These are phyloP conservation scores for Talaromyces sp. DNA, from an alignment of 2,329 filamentous ascomycete genomes.

Conservation along the genomic window DNA sequence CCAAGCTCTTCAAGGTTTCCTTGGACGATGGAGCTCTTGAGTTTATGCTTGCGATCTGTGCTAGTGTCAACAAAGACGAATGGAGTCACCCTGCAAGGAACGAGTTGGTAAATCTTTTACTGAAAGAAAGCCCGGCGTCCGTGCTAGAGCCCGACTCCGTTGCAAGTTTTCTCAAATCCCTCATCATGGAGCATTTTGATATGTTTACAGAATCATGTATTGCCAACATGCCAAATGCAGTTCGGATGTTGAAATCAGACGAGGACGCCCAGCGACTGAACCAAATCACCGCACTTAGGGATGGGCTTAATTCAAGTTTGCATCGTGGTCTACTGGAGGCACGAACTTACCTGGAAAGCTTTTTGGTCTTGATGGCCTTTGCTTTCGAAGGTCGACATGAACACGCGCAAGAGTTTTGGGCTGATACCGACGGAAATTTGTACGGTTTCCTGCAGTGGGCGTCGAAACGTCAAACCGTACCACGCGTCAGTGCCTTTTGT, in stretches of 20 bases:
- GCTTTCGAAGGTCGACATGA: constrained; percentile 82
- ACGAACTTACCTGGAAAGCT: constrained; percentile 69
- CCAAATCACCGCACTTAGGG: constrained; percentile 41
- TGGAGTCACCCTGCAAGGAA: constrained; percentile 85
- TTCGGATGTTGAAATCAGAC: constrained; percentile 77
- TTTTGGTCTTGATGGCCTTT: constrained; percentile 87
- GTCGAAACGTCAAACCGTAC: constrained; percentile 89
- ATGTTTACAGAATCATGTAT: constrained; percentile 88
- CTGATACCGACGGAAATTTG: constrained; percentile 84
- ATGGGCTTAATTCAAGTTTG: constrained; percentile 36
- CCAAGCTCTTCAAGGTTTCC: constrained; percentile 67
- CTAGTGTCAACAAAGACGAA: constrained; percentile 71
- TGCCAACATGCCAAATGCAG: constrained; percentile 86
- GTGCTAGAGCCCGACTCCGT: constrained; percentile 63
- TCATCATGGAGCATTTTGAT: constrained; percentile 77
- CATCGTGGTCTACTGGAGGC: constrained; percentile 37
- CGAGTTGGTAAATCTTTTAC: constrained; percentile 74
- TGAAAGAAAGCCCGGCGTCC: constrained; percentile 70
- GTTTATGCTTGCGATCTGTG: constrained; percentile 78
- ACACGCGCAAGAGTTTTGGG: constrained; percentile 84
- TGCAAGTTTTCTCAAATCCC: constrained; percentile 63
- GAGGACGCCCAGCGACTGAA: constrained; percentile 71
- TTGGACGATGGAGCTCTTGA: constrained; percentile 88
- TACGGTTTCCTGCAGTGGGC: constrained; percentile 96
- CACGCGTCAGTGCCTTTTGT: constrained; percentile 93